A percentile compares a stretch with the other conserved stretches of the same genome.
Evolutionary conservation across 306 rosid species (phyloP).

Genomic region (Pterocarpus santalinus): DNA sequence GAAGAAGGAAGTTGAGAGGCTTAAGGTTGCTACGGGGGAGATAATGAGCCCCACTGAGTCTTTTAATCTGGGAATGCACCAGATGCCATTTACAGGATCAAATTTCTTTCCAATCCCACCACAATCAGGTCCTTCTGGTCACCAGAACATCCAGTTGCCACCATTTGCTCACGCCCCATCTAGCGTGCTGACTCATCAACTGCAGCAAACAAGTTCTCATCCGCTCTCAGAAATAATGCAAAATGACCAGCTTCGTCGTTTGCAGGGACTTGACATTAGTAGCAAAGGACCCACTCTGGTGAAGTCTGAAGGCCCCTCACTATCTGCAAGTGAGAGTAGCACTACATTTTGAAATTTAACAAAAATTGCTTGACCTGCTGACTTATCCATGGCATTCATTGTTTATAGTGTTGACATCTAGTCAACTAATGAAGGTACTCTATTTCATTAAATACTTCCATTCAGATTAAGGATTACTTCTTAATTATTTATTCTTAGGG

Average conservation of each 20-base stretch:
- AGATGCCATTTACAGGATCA: constrained; percentile 67
- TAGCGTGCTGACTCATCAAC: constrained; percentile 61
- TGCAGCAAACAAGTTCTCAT: constrained; percentile 70
- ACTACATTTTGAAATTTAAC: constrained; percentile 71
- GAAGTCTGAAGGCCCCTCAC: constrained; percentile 80
- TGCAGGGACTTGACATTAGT: constrained; percentile 87
- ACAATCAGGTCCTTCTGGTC: constrained; percentile 65
- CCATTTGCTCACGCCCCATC: constrained; percentile 65
- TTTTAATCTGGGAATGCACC: constrained; percentile 85
- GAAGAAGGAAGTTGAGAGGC: constrained; percentile 97
- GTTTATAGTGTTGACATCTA: constrained; percentile 63
- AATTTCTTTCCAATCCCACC: constrained; percentile 66
- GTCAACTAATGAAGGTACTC: constrained; percentile 63
- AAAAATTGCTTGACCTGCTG: constrained; percentile 67
- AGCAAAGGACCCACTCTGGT: constrained; percentile 65
- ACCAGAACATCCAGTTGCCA: constrained; percentile 68
- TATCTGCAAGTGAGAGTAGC: constrained; percentile 91
- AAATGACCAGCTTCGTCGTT: constrained; percentile 72
- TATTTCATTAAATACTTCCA: constrained; percentile 43
- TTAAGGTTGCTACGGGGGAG: constrained; percentile 87
- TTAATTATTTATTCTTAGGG: constrained; percentile 63
- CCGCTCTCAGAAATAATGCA: constrained; percentile 68
- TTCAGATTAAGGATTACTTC: constrained; percentile 56
- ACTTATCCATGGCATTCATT: constrained; percentile 60
- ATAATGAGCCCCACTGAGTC: constrained; percentile 74